These are phyloP conservation scores for Sideroxylon spinosum DNA, from an alignment of 179 eudicot species.

Conservation along the genomic window DNA sequence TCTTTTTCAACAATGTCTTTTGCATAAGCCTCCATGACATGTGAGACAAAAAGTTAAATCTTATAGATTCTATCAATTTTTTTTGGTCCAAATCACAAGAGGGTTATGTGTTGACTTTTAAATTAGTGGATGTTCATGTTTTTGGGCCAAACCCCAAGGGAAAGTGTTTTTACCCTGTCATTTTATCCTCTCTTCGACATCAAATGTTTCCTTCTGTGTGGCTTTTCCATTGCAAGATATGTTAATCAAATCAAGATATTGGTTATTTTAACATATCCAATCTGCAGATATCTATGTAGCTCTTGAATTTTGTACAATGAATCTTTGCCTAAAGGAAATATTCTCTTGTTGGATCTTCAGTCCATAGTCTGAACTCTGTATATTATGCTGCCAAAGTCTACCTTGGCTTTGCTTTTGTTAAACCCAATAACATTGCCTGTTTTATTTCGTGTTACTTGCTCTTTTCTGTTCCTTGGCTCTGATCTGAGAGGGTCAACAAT, in stretches of 20 bases:
- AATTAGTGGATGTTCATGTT: too few species aligned
- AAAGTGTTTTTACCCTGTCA: too few species aligned
- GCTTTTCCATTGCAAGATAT: not conserved
- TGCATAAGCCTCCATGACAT: too few species aligned
- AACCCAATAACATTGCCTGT: constrained; percentile 2
- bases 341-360: not conserved
- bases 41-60: too few species aligned
- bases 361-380: not conserved
- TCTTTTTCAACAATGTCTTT: too few species aligned
- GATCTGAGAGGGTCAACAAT: not conserved
- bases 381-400: not conserved
- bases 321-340: not conserved
- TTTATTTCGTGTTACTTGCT: not conserved
- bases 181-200: not conserved
- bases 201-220: not conserved
- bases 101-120: too few species aligned
- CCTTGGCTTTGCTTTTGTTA: not conserved
- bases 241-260: not conserved
- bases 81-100: too few species aligned
- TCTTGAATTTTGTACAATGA: not conserved
- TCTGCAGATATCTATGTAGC: not conserved
- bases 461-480: not conserved
- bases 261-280: not conserved
- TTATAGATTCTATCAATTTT: too few species aligned
- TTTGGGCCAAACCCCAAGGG: too few species aligned